Evolutionary conservation across 1,284 basidiomycete genomes (phyloP).

Genomic region (Fomitiporia mediterranea): DNA sequence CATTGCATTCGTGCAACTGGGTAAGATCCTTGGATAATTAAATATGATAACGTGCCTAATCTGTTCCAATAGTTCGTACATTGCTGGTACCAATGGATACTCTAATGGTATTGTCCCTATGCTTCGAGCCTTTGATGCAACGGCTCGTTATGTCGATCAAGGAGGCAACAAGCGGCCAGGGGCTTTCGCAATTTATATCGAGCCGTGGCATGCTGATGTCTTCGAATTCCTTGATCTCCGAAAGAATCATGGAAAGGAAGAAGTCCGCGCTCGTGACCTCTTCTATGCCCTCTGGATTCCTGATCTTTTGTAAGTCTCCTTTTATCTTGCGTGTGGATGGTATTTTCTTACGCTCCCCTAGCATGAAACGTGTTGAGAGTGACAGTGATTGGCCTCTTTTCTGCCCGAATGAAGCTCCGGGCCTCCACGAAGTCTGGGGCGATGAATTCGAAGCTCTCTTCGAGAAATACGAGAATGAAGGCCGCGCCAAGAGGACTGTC

Average conservation of each 20-base stretch:
- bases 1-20: conserved; percentile 98
- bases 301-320: conserved; percentile 81
- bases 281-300: conserved; percentile 99
- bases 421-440: conserved; percentile 86
- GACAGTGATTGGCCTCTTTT: conserved; percentile 94
- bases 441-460: conserved; percentile 92
- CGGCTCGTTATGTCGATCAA: conserved; percentile 98
- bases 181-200: conserved; percentile 96
- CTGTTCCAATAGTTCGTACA: conserved; percentile 61
- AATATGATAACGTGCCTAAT: conserved; percentile 20
- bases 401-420: conserved; percentile 96
- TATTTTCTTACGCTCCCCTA: conserved; percentile 29
- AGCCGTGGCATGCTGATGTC: conserved; percentile 97
- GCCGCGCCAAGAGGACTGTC: conserved; percentile 82
- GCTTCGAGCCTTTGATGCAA: conserved; percentile 98
- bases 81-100: conserved; percentile 95
- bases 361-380: conserved; percentile 90
- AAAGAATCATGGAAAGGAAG: conserved; percentile 99
- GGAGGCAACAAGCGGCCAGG: conserved; percentile 99
- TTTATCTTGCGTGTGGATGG: not conserved
- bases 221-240: conserved; percentile 98
- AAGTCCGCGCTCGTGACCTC: conserved; percentile 92
- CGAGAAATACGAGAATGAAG: conserved; percentile 87
- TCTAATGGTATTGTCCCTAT: conserved; percentile 99
- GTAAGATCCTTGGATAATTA: conserved; percentile 41